Conservation (phyloP, 108 stramenopile genomes). For the Cyclostephanos invisitatus region DNA sequence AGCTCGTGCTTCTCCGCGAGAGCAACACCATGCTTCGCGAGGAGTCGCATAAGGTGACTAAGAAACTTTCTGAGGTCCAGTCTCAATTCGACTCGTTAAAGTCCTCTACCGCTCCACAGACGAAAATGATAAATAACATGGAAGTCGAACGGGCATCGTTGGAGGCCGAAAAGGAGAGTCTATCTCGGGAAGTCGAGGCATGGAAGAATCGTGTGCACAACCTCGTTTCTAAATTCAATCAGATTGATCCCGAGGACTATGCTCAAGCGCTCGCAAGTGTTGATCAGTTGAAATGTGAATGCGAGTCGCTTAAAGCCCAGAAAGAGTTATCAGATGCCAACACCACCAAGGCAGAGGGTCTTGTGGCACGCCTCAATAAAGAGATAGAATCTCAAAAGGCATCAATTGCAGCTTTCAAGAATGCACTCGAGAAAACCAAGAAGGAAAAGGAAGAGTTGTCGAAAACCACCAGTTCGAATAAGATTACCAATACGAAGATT, state of each 20-base stretch:
- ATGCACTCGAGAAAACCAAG: constrained; percentile 55
- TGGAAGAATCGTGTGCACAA: constrained; percentile 88
- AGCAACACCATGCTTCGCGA: constrained; percentile 78
- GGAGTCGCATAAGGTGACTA: constrained; percentile 55
- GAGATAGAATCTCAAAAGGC: constrained; percentile 55
- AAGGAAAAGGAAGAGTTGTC: constrained; percentile 43
- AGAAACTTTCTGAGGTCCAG: constrained; percentile 34
- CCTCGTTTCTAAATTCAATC: constrained; percentile 86
- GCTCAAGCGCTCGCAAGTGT: constrained; percentile 59
- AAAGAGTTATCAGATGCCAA: constrained; percentile 69
- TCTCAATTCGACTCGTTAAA: constrained; percentile 52
- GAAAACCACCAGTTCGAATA: constrained; percentile 25
- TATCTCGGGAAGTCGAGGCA: constrained; percentile 74
- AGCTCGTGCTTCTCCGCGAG: constrained; percentile 71
- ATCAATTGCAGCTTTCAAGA: constrained; percentile 53
- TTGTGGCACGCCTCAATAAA: constrained; percentile 65
- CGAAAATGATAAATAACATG: constrained; percentile 46
- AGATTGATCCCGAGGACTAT: constrained; percentile 90
- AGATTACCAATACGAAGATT: constrained; percentile 25
- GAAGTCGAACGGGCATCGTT: constrained; percentile 70
- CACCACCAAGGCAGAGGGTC: constrained; percentile 58
- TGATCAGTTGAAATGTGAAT: constrained; percentile 59
- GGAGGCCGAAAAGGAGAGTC: constrained; percentile 77
- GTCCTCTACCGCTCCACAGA: constrained; percentile 50
- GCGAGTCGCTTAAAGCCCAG: constrained; percentile 44